Conservation (phyloP, 2,329 filamentous ascomycete genomes). For the Fusarium praegraminearum region DNA sequence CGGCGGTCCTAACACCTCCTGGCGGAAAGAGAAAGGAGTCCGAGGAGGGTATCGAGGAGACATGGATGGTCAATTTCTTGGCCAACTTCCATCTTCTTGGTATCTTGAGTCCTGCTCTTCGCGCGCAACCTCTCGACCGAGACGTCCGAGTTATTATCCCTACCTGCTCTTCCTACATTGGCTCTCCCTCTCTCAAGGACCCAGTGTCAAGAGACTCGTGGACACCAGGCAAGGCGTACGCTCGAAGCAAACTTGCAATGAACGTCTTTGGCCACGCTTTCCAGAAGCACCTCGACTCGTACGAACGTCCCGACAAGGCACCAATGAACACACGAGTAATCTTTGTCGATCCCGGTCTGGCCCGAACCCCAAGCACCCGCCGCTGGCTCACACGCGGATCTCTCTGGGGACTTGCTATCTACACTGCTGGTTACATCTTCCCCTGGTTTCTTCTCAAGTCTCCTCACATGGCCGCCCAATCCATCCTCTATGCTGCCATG, state of each 20-base stretch:
- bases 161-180: constrained; percentile 90
- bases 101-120: constrained; percentile 89
- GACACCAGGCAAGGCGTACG: constrained; percentile 69
- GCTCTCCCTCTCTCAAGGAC: constrained; percentile 74
- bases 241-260: constrained; percentile 80
- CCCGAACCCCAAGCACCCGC: constrained; percentile 86
- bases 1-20: constrained; percentile 78
- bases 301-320: constrained; percentile 83
- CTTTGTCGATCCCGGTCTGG: constrained; percentile 86
- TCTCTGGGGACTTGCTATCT: constrained; percentile 81
- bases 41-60: constrained; percentile 84
- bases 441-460: constrained; percentile 93
- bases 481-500: constrained; percentile 87
- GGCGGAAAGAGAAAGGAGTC: constrained; percentile 72
- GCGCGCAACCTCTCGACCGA: constrained; percentile 91
- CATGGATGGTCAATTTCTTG: constrained; percentile 95
- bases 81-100: constrained; percentile 95
- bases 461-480: constrained; percentile 84
- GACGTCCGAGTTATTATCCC: constrained; percentile 90
- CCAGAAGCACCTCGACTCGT: constrained; percentile 89
- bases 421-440: constrained; percentile 80
- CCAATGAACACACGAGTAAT: constrained; percentile 87
- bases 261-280: constrained; percentile 91
- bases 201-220: constrained; percentile 63
- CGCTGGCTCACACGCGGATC: constrained; percentile 89